Base-by-base conservation (phyloP, 2,329 filamentous ascomycete species). In the Alternaria viburni region DNA sequence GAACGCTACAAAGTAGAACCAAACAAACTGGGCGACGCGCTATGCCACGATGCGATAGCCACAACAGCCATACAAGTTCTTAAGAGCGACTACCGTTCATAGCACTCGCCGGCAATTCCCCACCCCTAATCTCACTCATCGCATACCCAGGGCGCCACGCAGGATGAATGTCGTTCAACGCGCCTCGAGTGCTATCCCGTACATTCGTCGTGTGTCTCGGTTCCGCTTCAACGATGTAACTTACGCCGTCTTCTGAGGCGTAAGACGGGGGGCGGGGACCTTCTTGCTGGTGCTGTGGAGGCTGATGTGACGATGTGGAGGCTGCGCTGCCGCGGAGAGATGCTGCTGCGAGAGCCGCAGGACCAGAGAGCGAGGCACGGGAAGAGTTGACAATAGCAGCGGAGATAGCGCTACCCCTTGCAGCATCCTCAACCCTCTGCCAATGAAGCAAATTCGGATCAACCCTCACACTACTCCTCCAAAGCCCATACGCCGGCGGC, bases 401-500 rank as follows among this genome's bases (percentile, higher is more conserved):
- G 3, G 26, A 51, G 17, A 65, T 54, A 13, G 62, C 50, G 1
- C 59, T 68, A 2, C 47, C 57, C 10, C 60, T 30, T 30, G 47
- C 30, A 4, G 36, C 32, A 11, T 54, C 57, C 1, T 77, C 73
- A 10, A 76, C 91, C 41, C 90, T 87, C 78, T 91, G 89, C 93
- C 93, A 96, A 76, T 91, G 93, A 25, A 97, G 84, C 13, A 93
- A 84, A 73, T 95, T 88, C 1, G 93, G 93, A 72, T 97, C 91
- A 30, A 93, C 90, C 51, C 92, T 86, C 0, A 96, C 92, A 73
- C 91, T 95, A 78, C 90, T 89, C 56, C 93, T 86, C 92, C 93
- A 96, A 1, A 93, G 82, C 0, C 93, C 93, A 75, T 97, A 97
- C 3, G 93, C 93, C 0, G 94, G 93, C 5, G 94, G 93, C 9